Base-by-base conservation (phyloP, 495 filamentous ascomycete genomes). In the Hypomontagnella monticulosa region DNA sequence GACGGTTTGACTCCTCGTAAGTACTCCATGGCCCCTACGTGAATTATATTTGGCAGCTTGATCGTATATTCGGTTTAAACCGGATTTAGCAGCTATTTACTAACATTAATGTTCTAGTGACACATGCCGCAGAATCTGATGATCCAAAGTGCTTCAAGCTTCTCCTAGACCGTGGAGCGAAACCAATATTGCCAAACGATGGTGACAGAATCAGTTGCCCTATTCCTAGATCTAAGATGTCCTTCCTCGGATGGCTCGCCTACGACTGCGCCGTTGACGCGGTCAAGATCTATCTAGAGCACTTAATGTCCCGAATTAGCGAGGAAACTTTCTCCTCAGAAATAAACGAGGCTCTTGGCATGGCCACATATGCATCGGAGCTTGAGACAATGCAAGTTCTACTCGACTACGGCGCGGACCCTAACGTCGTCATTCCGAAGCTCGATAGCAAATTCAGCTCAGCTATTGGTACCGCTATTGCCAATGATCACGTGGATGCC, bases 1-100 rank as follows among this genome's bases (percentile, higher is more conserved):
- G 43, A 44, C 23, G 57, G 69, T 14, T 37, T 36, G 47, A 52
- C 37, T 27, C 36, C 57, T 23, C 23, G 56, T 60, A 11, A 60
- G 56, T 50, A 34, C n/a, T 27, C 23, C 23, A 27, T 27, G 23
- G 23, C 6, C 23, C 23, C 23, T 6, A 6, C 6, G 2, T 27
- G 6, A 2, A 27, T 27, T 6, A 3, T 27, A 27, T 6, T 27
- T 6, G 23, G 23, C 2, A 27, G 23, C 23, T 27, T 27, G 23
- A 6, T 27, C 6, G 23, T 6, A 27, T 27, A 2, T 3, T 27
- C 23, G 23, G 23, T 27, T 27, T 27, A 27, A 27, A 27, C 23
- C 23, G 23, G 23, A 27, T 27, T 27, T 6, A 6, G 23, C 23
- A 6, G 23, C 23, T 6, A 2, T 27, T 27, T 27, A 20, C 41